phyloP scores from a whole-genome alignment of 2,329 filamentous ascomycete species.

The Hypoxylon sp. region DNA sequence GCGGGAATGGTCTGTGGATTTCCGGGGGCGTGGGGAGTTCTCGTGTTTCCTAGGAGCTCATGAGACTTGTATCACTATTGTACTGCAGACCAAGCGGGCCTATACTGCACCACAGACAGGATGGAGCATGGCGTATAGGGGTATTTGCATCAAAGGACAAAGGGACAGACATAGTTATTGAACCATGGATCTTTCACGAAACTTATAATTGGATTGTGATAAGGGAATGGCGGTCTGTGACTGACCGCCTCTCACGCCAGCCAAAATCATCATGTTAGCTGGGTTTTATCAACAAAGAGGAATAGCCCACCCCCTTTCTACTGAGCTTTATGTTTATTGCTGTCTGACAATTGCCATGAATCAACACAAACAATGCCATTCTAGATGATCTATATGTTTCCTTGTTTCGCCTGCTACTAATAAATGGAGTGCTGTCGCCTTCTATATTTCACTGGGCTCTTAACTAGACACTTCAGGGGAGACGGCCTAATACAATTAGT shows the following conservation, averaged over 20 bases:
- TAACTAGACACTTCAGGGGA: background rate
- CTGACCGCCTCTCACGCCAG: background rate
- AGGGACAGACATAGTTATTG: slow-evolving; percentile 13
- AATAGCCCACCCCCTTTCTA: slow-evolving; percentile 5
- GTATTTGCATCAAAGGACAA: slow-evolving; percentile 11
- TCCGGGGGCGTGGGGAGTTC: slow-evolving; percentile 6
- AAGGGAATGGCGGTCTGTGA: background rate
- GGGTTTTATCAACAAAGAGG: slow-evolving; percentile 2
- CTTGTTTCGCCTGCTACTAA: background rate
- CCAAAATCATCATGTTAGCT: background rate
- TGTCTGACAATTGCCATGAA: slow-evolving; percentile 12
- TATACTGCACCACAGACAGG: background rate
- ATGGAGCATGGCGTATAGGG: slow-evolving; percentile 11
- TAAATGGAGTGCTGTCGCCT: background rate
- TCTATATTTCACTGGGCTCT: background rate
- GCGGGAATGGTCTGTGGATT: background rate
- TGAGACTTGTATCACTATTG: slow-evolving; percentile 21
- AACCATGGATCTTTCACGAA: slow-evolving; percentile 9
- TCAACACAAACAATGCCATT: background rate
- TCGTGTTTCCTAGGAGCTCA: background rate
- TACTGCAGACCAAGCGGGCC: slow-evolving; percentile 3
- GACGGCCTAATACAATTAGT: background rate
- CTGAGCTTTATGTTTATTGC: slow-evolving; percentile 2
- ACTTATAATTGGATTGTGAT: background rate
- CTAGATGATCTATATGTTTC: background rate